Base-by-base conservation (phyloP, 2,329 filamentous ascomycete species). In the Cordyceps javanica region DNA sequence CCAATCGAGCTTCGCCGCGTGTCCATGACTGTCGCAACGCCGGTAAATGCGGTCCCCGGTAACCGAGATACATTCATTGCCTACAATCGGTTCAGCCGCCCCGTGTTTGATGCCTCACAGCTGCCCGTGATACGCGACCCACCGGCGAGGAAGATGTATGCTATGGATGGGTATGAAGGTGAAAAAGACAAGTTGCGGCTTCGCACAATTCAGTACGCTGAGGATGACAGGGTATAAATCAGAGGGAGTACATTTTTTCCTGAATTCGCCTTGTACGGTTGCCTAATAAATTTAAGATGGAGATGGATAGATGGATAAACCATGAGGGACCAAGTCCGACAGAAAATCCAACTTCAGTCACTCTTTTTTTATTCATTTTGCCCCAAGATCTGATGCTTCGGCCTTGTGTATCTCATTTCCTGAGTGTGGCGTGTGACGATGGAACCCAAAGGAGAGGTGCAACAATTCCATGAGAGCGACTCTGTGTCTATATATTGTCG, bases 11-110 rank as follows among this genome's bases (percentile, higher is more conserved):
- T 77, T 14, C 67, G 70, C 13, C 71, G 75, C 30, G 63, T 68
- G 45, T 74, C 73, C 3, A 67, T 72, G 6, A 66, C 67, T 30
- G 67, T 69, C 4, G 68, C 71, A 0, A 65, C 70, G 5, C 74
- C 76, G 0, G 63, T 67, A 13, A 76, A 77, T 58, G 77, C 75
- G 19, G 65, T 74, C 0, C 67, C 70, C 10, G 65, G 62, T 14
- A 72, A 76, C 46, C 58, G 59, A 6, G 64, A 72, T 4, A 72
- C 67, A 4, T 77, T 78, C 52, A 71, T 77, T 36, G 74, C 74
- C 1, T 78, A 77, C 63, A 79, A 80, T 62, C 74, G 77, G 48
- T 80, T 80, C 67, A 77, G 72, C 14, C 67, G 74, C 8, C 73
- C 75, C 19, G 60, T 65, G 0, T 68, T 68, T 26, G 50, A 59